These are phyloP conservation scores for Ceratobasidium sp. DNA, from an alignment of 1,284 basidiomycete genomes.

Conservation along the genomic window DNA sequence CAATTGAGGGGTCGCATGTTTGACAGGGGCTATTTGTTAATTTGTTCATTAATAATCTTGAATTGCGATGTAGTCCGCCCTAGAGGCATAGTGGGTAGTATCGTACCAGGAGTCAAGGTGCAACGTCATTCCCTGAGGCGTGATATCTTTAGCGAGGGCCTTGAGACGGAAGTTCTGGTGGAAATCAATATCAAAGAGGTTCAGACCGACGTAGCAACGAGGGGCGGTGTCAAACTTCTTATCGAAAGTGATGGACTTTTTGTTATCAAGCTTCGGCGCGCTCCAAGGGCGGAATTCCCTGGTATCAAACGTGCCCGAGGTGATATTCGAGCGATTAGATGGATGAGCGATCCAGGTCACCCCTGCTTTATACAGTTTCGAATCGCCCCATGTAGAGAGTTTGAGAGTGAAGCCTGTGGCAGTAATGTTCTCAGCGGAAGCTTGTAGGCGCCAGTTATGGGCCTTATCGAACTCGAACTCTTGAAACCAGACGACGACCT, in stretches of 20 bases:
- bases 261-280: background rate
- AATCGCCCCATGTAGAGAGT: constrained; percentile 42
- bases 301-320: constrained; percentile 28
- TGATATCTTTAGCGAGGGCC: background rate
- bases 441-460: constrained; percentile 25
- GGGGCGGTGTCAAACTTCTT: constrained; percentile 35
- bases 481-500: constrained; percentile 38
- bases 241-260: background rate
- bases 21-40: too few relatives aligned
- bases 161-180: constrained; percentile 1
- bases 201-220: constrained; percentile 22
- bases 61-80: constrained; percentile 15
- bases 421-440: constrained; percentile 24
- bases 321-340: constrained; percentile 25
- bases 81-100: constrained; percentile 24
- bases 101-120: constrained; percentile 41
- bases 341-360: constrained; percentile 46
- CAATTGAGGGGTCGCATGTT: too few relatives aligned
- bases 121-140: constrained; percentile 25
- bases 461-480: constrained; percentile 18
- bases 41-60: constrained; percentile 6
- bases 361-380: constrained; percentile 23
- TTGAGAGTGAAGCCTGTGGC: constrained; percentile 42
- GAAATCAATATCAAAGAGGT: constrained; percentile 16
- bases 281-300: constrained; percentile 22